Conservation (phyloP, 495 filamentous ascomycete genomes). For the Penicillium canescens region DNA sequence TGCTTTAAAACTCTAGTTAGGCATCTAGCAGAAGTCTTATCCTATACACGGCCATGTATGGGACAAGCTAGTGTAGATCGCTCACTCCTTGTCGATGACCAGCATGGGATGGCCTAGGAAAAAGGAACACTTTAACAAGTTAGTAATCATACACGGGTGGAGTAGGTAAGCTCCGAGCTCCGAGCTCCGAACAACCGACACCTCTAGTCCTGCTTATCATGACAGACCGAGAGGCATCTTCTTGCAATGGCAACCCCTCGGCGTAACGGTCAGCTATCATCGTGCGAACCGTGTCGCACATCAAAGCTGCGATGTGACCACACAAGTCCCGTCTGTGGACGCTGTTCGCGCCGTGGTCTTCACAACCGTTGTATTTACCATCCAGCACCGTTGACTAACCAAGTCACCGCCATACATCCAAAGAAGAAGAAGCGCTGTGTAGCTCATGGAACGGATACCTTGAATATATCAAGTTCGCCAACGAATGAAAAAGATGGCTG, state of each 20-base stretch:
- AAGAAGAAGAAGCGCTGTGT: not conserved
- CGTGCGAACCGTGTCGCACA: conserved; percentile 47
- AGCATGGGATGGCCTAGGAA: no score
- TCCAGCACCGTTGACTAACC: conserved; percentile 30
- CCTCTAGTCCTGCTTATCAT: no score
- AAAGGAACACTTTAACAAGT: no score
- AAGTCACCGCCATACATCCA: not conserved
- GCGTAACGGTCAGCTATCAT: conserved; percentile 41
- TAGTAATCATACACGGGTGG: no score
- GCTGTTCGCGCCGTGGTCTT: conserved; percentile 23
- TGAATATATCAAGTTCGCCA: not conserved
- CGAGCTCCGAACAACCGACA: not conserved
- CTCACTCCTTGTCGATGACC: no score
- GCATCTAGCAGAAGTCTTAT: not conserved
- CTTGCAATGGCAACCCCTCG: conserved; percentile 22
- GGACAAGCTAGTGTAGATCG: no score
- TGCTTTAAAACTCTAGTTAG: not conserved
- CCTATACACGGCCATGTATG: no score
- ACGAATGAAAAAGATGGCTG: conserved; percentile 1
- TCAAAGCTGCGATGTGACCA: conserved; percentile 47
- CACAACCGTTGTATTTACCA: conserved; percentile 30
- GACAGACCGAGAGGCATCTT: no score
- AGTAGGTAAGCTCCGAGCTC: conserved; percentile 4
- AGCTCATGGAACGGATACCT: no score
- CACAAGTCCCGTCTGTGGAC: conserved; percentile 24